Evolutionary conservation across 306 rosid species (phyloP).

Genomic region (Comarum palustre): DNA sequence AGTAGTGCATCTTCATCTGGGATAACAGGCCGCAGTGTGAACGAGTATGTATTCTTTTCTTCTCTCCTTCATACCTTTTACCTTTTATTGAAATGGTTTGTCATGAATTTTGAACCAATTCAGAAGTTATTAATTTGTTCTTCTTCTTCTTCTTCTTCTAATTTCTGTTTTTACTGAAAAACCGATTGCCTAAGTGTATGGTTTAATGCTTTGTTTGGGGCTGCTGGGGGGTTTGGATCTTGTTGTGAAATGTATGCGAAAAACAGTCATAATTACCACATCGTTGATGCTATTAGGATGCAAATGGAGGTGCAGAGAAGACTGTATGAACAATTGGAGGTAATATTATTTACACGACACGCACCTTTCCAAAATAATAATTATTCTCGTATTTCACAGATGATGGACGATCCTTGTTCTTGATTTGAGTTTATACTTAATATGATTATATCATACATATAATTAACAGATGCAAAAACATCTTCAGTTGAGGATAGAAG

Average conservation of each 20-base stretch:
- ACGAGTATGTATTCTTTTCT: conserved; percentile 54
- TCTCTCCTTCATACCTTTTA: neutral
- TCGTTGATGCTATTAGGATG: conserved; percentile 86
- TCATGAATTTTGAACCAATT: neutral
- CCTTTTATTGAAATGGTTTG: neutral
- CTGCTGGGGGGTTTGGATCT: conserved; percentile 38
- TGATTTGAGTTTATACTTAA: neutral
- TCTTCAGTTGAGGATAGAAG: conserved; percentile 93
- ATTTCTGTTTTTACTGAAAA: neutral
- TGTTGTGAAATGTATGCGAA: conserved; percentile 42
- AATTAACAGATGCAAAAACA: conserved; percentile 83
- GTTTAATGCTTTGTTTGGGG: conserved; percentile 24
- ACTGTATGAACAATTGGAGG: conserved; percentile 94
- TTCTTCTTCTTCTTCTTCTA: neutral
- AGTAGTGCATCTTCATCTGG: conserved; percentile 78
- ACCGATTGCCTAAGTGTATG: conserved; percentile 1
- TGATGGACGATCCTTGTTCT: neutral
- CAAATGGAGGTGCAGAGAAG: conserved; percentile 99
- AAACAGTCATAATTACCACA: conserved; percentile 54
- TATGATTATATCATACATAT: conserved; percentile 11
- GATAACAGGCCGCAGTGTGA: conserved; percentile 89
- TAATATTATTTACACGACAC: conserved; percentile 15
- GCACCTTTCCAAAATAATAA: neutral
- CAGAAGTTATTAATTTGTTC: neutral
- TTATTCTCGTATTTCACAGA: neutral